Percentiles rank a stretch among this genome's conserved stretches.
These are phyloP conservation scores for Flaveria trinervia DNA, from an alignment of 129 eudicot species.

Conservation along the genomic window DNA sequence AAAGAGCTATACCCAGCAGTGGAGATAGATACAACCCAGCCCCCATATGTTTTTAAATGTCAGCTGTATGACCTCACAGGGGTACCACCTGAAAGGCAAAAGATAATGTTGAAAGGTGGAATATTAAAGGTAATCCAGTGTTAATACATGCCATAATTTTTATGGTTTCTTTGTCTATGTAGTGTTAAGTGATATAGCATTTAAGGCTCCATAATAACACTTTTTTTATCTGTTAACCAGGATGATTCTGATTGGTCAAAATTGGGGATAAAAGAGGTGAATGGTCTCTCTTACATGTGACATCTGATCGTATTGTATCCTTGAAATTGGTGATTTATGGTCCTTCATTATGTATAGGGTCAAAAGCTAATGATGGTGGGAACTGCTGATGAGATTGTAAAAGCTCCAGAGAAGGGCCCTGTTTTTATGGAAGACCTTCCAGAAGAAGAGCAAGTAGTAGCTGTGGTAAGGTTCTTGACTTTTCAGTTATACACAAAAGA, in stretches of 20 bases:
- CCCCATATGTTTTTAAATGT: slow-evolving; percentile 88
- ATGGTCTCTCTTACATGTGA: slow-evolving; percentile 19
- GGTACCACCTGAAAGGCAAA: slow-evolving; percentile 98
- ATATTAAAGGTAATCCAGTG: slow-evolving; percentile 66
- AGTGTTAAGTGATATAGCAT: slow-evolving; percentile 6
- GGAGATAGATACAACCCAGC: slow-evolving; percentile 93
- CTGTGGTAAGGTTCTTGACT: slow-evolving; percentile 54
- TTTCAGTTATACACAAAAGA: neutral
- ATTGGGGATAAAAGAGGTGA: slow-evolving; percentile 93
- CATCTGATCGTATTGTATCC: slow-evolving; percentile 9
- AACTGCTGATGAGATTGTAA: slow-evolving; percentile 92
- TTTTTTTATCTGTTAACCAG: slow-evolving; percentile 40
- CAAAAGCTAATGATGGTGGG: slow-evolving; percentile 99
- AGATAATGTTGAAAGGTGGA: slow-evolving; percentile 94
- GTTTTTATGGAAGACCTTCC: slow-evolving; percentile 95
- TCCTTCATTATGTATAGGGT: slow-evolving; percentile 53
- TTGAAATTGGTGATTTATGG: slow-evolving; percentile 1
- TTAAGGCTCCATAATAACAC: neutral
- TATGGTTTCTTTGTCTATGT: slow-evolving; percentile 4
- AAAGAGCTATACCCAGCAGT: slow-evolving; percentile 70
- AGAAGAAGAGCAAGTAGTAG: slow-evolving; percentile 89
- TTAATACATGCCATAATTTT: slow-evolving; percentile 10
- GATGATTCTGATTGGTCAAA: slow-evolving; percentile 97
- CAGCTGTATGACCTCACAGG: slow-evolving; percentile 95
- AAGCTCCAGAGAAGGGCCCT: slow-evolving; percentile 96